Evolutionary conservation across 306 rosid species (phyloP).

Genomic region (Malus sieversii): DNA sequence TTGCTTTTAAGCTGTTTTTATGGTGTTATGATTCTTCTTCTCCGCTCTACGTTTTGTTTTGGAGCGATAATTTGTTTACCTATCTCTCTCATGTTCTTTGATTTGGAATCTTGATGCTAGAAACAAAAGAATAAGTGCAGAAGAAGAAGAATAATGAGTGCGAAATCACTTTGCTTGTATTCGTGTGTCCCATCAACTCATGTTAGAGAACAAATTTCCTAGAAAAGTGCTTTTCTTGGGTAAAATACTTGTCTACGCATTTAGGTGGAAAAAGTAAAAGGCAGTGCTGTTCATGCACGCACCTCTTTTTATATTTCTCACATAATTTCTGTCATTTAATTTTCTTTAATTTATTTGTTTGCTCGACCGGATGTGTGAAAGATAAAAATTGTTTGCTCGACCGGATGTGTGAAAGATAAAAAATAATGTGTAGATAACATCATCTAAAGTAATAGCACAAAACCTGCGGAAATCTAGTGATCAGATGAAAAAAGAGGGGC

Average conservation of each 20-base stretch:
- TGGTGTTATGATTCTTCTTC: not conserved
- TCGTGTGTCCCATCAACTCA: not conserved
- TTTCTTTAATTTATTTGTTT: too few relatives aligned
- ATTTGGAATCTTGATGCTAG: not conserved
- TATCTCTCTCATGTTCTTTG: not conserved
- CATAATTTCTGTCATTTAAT: too few relatives aligned
- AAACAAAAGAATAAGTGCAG: too few relatives aligned
- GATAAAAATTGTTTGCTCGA: fast-evolving
- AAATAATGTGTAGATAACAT: fast-evolving
- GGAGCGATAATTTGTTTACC: not conserved
- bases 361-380: fast-evolving
- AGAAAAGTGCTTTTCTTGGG: not conserved
- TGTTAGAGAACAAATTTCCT: not conserved
- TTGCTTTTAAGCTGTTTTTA: not conserved
- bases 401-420: too few relatives aligned
- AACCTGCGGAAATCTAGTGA: not conserved
- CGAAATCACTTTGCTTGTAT: not conserved
- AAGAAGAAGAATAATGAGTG: not conserved
- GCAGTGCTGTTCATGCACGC: too few relatives aligned
- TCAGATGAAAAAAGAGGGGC: not conserved
- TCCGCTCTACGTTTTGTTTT: not conserved
- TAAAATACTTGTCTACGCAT: not conserved
- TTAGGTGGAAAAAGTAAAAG: not conserved
- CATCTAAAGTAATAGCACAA: fast-evolving
- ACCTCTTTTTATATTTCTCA: too few relatives aligned